Percentiles rank a stretch among this genome's conserved stretches.
phyloP scores from a whole-genome alignment of 2,329 filamentous ascomycete genomes.

The Aspergillus japonicus region DNA sequence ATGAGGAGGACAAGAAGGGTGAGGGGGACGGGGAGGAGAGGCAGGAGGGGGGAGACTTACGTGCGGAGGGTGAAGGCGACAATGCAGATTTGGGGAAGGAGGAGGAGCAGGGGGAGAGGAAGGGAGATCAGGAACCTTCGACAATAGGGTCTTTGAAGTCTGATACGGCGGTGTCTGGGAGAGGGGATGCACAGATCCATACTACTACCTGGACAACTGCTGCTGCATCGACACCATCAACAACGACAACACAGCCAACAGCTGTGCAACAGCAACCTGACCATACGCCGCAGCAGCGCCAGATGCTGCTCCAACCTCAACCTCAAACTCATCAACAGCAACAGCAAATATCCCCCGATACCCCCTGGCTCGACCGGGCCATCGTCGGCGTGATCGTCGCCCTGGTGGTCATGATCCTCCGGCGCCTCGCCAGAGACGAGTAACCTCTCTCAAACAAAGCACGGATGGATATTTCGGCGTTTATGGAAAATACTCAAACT shows the following conservation, averaged over 20 bases:
- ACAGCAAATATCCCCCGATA: constrained; percentile 44
- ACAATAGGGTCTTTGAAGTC: no score
- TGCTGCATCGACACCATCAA: background rate
- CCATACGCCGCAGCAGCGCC: background rate
- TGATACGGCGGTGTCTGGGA: no score
- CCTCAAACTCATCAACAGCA: constrained; percentile 41
- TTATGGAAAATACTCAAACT: background rate
- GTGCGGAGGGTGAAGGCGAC: background rate
- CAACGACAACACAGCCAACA: background rate
- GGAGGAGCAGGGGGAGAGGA: no score
- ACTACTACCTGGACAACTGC: no score
- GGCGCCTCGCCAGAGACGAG: constrained; percentile 38
- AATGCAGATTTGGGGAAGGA: no score
- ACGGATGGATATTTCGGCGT: no score
- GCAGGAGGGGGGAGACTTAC: background rate
- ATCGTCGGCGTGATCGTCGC: constrained; percentile 72
- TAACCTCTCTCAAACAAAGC: background rate
- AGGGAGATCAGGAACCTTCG: no score
- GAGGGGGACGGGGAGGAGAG: constrained; percentile 20
- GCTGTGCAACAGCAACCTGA: background rate
- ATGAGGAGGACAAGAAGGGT: constrained; percentile 29
- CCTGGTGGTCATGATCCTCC: constrained; percentile 66
- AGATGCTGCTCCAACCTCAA: constrained; percentile 7
- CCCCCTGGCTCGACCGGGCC: constrained; percentile 75
- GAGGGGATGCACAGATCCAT: no score